Evolutionary conservation across 164 flowering plant species (phyloP).

Genomic region (Dillenia turbinata): DNA sequence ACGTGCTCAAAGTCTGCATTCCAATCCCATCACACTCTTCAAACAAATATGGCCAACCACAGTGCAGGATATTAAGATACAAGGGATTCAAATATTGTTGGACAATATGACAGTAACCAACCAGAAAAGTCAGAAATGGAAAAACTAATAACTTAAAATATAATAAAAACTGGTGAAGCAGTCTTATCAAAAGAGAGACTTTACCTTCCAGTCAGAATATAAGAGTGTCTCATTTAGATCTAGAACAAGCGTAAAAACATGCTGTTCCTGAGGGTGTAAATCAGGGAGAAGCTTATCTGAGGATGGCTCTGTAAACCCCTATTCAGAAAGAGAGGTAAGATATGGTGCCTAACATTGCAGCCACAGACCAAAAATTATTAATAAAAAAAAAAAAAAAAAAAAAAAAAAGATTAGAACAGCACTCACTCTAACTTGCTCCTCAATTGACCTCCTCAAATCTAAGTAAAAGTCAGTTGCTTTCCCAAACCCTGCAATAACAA

Average conservation of each 20-base stretch:
- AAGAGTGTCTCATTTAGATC: slow-evolving; percentile 89
- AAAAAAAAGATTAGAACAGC: background rate
- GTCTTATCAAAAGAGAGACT: background rate
- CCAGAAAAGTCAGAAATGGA: too few species aligned
- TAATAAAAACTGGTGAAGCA: background rate
- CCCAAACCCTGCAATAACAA: slow-evolving; percentile 56
- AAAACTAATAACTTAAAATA: background rate
- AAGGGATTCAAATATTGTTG: too few species aligned
- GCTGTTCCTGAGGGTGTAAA: slow-evolving; percentile 77
- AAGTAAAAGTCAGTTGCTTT: slow-evolving; percentile 64
- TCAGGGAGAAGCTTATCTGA: slow-evolving; percentile 98
- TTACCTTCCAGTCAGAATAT: slow-evolving; percentile 91
- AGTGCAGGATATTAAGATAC: too few species aligned
- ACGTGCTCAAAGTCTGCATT: too few species aligned
- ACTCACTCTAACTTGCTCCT: slow-evolving; percentile 78
- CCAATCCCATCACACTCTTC: too few species aligned
- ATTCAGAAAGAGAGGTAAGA: slow-evolving; percentile 1
- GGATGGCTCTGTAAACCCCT: slow-evolving; percentile 87
- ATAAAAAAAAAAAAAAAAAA: too few species aligned
- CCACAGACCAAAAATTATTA: background rate
- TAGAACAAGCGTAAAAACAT: slow-evolving; percentile 83
- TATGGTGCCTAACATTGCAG: background rate
- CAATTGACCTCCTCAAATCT: slow-evolving; percentile 63
- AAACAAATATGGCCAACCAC: too few species aligned
- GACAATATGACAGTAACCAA: too few species aligned